Evolutionary conservation across 768 basidiomycete genomes (phyloP), one percentile per base, ranked within the genome.

Genomic region (Lentinula guzmanii): DNA sequence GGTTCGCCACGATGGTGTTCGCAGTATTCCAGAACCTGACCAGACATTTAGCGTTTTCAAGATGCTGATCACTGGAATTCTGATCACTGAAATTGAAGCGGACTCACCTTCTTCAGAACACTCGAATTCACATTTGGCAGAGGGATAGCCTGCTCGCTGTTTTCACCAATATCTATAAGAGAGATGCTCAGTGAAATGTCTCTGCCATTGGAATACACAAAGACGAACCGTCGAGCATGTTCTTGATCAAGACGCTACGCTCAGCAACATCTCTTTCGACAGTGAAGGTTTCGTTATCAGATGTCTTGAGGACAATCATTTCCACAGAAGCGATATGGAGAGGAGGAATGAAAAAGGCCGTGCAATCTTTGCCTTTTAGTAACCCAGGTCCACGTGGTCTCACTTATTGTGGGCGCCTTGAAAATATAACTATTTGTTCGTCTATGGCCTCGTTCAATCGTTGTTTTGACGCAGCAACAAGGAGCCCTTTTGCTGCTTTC

Each of bases 1-100:
- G 95, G 94, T 75, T 99, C 97, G 66, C 90, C 90, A 68, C 93
- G 90, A 77, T 99, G 97, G 76, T 98, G 95, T 70, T 98, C 95
- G 84, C 97, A 98, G 82, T 97, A 99, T 72, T 99, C 96, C 34
- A 99, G 82, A 63, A 98, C 95, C 93, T 99, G 61, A 8, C 10
- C 53, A 7, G 33, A 11, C 24, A 21, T 16, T 51, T 54, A 58
- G 39, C 13, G 46, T 31, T 0, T 55, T 28, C 28, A 28, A 39
- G 7, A 39, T 39, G 37, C 48, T 45, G 54, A 50, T 50, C 16
- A 42, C 34, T 28, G 51, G 11, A 24, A 54, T 18, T 21, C 24
- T 16, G 15, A 24, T 21, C 24, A 15, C 28, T 42, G n/a, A 45
- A 45, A 4, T 7, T 42, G 7, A 7, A 59, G 9, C 0, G 13